These are phyloP conservation scores for Geotrichum ghanense DNA, from an alignment of 805 yeast species.

Conservation along the genomic window DNA sequence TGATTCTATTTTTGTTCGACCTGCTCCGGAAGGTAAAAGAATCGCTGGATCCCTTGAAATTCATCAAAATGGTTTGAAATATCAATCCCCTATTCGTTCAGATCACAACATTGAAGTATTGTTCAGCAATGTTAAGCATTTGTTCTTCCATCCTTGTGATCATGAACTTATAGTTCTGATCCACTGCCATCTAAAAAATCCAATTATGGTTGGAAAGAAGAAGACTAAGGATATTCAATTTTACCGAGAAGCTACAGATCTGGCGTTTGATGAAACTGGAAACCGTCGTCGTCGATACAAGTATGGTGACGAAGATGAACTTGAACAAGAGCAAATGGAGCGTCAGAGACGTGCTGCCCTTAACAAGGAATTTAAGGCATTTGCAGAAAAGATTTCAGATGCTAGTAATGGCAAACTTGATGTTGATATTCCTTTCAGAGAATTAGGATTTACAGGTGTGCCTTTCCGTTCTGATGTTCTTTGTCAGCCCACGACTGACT, in stretches of 20 bases:
- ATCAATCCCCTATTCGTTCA: constrained; percentile 71
- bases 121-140: constrained; percentile 82
- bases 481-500: constrained; percentile 95
- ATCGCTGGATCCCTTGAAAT: constrained; percentile 82
- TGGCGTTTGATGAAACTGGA: constrained; percentile 94
- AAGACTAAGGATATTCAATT: constrained; percentile 93
- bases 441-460: constrained; percentile 94
- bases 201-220: constrained; percentile 90
- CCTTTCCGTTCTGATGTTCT: constrained; percentile 90
- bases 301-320: constrained; percentile 96
- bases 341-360: constrained; percentile 81
- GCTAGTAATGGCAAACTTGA: constrained; percentile 75
- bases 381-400: constrained; percentile 85
- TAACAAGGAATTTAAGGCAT: constrained; percentile 82
- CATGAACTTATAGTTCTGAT: constrained; percentile 87
- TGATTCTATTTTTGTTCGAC: constrained; percentile 84
- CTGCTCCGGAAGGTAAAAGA: constrained; percentile 95
- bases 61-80: constrained; percentile 93
- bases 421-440: constrained; percentile 90
- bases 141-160: constrained; percentile 92
- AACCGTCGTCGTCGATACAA: constrained; percentile 74
- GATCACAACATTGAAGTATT: constrained; percentile 83
- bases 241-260: constrained; percentile 92
- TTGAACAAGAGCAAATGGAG: constrained; percentile 98
- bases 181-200: constrained; percentile 85